These are phyloP conservation scores for Cyathus striatus DNA, from an alignment of 768 basidiomycete species.

Conservation along the genomic window DNA sequence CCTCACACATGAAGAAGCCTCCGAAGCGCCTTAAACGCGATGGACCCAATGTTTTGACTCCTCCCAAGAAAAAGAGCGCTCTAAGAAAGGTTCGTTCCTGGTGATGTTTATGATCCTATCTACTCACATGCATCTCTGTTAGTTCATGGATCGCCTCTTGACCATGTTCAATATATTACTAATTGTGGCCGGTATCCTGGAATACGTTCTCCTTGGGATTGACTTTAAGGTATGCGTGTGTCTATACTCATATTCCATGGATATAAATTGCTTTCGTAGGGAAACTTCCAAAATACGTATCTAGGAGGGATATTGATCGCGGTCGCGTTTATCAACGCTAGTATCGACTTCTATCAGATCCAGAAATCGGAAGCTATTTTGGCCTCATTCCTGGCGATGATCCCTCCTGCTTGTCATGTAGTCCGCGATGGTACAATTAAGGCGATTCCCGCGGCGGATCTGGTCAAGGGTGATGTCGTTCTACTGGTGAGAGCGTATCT, in stretches of 20 bases:
- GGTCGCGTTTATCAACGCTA: slow-evolving; percentile 65
- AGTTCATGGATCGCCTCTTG: slow-evolving; percentile 62
- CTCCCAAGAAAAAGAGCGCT: slow-evolving; percentile 63
- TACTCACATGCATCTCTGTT: slow-evolving; percentile 7
- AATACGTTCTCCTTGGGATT: slow-evolving; percentile 60
- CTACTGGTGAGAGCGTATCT: slow-evolving; percentile 39
- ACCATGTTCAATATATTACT: slow-evolving; percentile 67
- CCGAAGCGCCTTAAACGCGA: slow-evolving; percentile 47
- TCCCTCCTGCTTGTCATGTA: slow-evolving; percentile 62
- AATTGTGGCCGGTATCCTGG: slow-evolving; percentile 60
- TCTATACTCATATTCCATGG: not conserved
- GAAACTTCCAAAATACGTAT: slow-evolving; percentile 62
- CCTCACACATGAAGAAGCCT: slow-evolving; percentile 47
- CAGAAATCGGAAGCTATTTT: slow-evolving; percentile 73
- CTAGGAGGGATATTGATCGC: slow-evolving; percentile 64
- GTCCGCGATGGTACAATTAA: slow-evolving; percentile 52
- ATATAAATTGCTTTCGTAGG: slow-evolving; percentile 19
- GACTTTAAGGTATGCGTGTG: slow-evolving; percentile 42
- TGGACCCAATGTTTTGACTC: slow-evolving; percentile 60
- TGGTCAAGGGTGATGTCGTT: slow-evolving; percentile 66
- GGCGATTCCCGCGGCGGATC: slow-evolving; percentile 52
- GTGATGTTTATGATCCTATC: not conserved
- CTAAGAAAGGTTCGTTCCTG: slow-evolving; percentile 45
- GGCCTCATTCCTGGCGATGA: slow-evolving; percentile 70
- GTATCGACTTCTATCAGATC: slow-evolving; percentile 68